Conservation (phyloP, 306 rosid genomes). For the Lagenaria siceraria region DNA sequence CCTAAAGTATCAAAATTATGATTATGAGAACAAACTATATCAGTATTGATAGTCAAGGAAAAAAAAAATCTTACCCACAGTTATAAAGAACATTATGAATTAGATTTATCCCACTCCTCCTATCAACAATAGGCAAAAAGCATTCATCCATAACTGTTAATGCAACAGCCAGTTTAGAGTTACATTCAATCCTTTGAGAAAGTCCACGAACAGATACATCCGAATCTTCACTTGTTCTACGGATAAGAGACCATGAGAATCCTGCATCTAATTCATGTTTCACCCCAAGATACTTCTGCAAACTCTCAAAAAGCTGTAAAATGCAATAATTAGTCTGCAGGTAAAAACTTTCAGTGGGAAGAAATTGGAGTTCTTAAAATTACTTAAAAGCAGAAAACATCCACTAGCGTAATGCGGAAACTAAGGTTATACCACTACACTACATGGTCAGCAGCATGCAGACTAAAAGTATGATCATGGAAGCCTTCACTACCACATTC, state of each 20-base stretch:
- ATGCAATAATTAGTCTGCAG: conserved; percentile 3
- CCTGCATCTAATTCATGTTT: conserved; percentile 93
- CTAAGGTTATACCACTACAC: neutral
- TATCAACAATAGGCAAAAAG: conserved; percentile 83
- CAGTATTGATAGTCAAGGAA: neutral
- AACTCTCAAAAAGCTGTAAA: conserved; percentile 67
- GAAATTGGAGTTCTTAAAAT: neutral
- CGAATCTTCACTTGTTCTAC: conserved; percentile 58
- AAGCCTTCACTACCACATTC: neutral
- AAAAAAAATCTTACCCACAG: conserved; percentile 55
- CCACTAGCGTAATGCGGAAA: neutral
- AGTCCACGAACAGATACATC: conserved; percentile 53
- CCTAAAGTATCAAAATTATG: neutral
- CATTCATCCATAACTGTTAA: conserved; percentile 95
- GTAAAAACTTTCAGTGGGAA: neutral
- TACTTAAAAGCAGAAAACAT: neutral
- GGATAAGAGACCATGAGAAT: conserved; percentile 79
- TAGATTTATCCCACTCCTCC: conserved; percentile 90
- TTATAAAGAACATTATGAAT: conserved; percentile 77
- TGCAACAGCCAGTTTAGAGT: conserved; percentile 93
- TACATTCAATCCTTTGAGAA: conserved; percentile 66
- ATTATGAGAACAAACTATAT: neutral
- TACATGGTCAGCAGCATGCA: neutral
- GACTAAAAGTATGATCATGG: neutral
- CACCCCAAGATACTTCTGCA: conserved; percentile 78